Evolutionary conservation across 2,329 filamentous ascomycete genomes (phyloP).

Genomic region (Paramyrothecium sp.): DNA sequence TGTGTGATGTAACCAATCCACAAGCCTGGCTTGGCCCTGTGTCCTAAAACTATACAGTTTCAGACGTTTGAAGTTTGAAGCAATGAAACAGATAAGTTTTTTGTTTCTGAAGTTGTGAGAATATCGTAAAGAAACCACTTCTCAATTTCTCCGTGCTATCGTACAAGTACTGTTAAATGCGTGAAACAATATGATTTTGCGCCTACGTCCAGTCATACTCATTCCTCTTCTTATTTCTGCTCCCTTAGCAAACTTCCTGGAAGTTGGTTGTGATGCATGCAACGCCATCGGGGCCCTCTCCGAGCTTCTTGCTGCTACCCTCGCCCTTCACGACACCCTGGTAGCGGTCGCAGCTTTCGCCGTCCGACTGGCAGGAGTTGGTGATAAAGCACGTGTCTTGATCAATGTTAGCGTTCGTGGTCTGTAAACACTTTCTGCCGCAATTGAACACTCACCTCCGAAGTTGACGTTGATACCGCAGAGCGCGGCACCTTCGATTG

Average conservation of each 20-base stretch:
- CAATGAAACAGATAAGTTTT: too few relatives aligned
- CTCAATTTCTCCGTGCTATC: too few relatives aligned
- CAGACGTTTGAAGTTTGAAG: too few relatives aligned
- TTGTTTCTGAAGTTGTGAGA: too few relatives aligned
- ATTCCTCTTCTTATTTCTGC: neutral
- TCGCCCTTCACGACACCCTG: neutral
- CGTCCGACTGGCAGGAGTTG: neutral
- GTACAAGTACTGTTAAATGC: too few relatives aligned
- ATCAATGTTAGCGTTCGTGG: neutral
- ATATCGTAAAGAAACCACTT: too few relatives aligned
- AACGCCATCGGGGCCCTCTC: neutral
- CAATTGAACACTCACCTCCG: neutral
- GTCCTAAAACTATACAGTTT: too few relatives aligned
- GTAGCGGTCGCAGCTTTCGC: neutral
- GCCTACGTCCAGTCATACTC: too few relatives aligned
- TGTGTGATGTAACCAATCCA: too few relatives aligned
- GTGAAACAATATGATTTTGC: too few relatives aligned
- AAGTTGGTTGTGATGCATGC: neutral
- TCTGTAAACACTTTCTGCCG: too few relatives aligned
- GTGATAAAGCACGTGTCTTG: neutral
- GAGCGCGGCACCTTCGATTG: neutral
- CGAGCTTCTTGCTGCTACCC: neutral
- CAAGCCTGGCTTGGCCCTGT: too few relatives aligned
- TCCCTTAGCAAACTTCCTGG: neutral
- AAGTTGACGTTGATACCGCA: neutral